Percentiles rank a stretch among this genome's conserved stretches.
These are phyloP conservation scores for thale cress (Arabidopsis thaliana) DNA, from an alignment of 345 rosid species.

Conservation along the genomic window TAIR10.1 NC_003071.7:16899001-16899500, in stretches of 20 bases:
- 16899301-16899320: conserved; percentile 91
- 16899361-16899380: conserved; percentile 62
- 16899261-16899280: conserved; percentile 87
- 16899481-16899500: conserved; percentile 58
- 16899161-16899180: conserved; percentile 96
- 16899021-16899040: conserved; percentile 84
- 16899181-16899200: conserved; percentile 96
- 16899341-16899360: conserved; percentile 85
- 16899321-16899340: conserved; percentile 88
- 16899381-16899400: conserved; percentile 86
- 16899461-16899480: conserved; percentile 63
- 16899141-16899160: conserved; percentile 79
- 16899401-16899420: conserved; percentile 75
- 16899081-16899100: conserved; percentile 70
- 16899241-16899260: conserved; percentile 98
- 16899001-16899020: conserved; percentile 2
- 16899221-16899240: conserved; percentile 68
- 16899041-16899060: conserved; percentile 78
- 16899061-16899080: conserved; percentile 66
- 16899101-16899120: conserved; percentile 68
- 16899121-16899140: conserved; percentile 77
- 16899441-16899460: conserved; percentile 62
- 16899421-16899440: conserved; percentile 66
- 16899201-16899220: conserved; percentile 71
- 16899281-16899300: conserved; percentile 76